Conservation (phyloP, 2,329 filamentous ascomycete genomes). For the Fusarium robinianum region DNA sequence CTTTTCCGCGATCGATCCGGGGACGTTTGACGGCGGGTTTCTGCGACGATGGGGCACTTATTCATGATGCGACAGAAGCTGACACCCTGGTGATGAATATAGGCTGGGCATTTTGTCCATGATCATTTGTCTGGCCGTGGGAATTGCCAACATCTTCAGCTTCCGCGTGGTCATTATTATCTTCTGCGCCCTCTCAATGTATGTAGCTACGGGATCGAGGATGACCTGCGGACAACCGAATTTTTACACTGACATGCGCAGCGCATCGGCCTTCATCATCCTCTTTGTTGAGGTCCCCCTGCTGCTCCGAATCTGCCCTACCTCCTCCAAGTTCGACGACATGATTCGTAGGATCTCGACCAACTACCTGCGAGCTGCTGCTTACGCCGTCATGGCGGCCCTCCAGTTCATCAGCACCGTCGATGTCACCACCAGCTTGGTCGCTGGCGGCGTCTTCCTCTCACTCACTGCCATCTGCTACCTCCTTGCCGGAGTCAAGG, state of each 20-base stretch:
- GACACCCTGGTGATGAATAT: conserved; percentile 15
- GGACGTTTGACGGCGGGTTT: too few species aligned
- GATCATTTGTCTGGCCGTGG: conserved; percentile 71
- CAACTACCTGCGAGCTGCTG: conserved; percentile 92
- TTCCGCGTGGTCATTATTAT: conserved; percentile 53
- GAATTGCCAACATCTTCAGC: conserved; percentile 70
- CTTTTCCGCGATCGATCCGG: conserved; percentile 10
- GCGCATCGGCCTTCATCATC: conserved; percentile 72
- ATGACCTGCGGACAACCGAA: too few species aligned
- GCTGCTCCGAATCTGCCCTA: conserved; percentile 96
- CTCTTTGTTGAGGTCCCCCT: conserved; percentile 90
- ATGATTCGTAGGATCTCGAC: conserved; percentile 92
- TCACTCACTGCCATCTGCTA: conserved; percentile 81
- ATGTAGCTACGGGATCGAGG: too few species aligned
- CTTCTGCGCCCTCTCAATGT: conserved; percentile 60
- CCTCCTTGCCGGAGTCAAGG: conserved; percentile 75
- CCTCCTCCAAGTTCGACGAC: conserved; percentile 83
- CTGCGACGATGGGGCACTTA: too few species aligned
- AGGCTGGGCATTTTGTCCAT: conserved; percentile 74
- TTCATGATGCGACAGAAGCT: too few species aligned
- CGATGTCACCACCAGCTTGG: conserved; percentile 67
- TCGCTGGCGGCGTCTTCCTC: conserved; percentile 84
- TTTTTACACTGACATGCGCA: conserved; percentile 45
- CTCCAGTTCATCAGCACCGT: conserved; percentile 85
- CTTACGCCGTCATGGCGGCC: conserved; percentile 80